Base-by-base conservation (phyloP, 1,284 basidiomycete species). In the Apiotrichum gracile region DNA sequence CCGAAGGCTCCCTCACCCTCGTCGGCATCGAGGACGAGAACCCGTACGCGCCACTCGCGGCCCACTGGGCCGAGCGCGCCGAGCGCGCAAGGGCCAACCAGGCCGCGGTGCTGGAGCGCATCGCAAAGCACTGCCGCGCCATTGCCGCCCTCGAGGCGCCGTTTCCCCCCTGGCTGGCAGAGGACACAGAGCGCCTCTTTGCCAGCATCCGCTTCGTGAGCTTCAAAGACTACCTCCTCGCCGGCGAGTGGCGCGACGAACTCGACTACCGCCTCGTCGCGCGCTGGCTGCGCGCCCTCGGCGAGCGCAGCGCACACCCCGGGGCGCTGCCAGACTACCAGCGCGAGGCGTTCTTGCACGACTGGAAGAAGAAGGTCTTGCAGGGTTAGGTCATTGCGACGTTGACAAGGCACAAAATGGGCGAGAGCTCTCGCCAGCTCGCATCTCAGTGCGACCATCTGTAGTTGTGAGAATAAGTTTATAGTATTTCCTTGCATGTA, bases 11-110 rank as follows among this genome's bases (percentile, higher is more conserved):
- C 33, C 33, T 34, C 33, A 34, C 33, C 7, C 5, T 54, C 17
- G 52, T 54, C 17, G 52, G 52, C 4, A 19, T 54, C 4, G 52
- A 54, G 24, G 31, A 46, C n/a, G 29, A 27, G 22, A 43, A 49
- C 19, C 47, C 52, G 4, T 50, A 35, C 34, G 47, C 27, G 6
- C 22, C 24, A 0, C 31, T 35, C 7, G 2, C 2, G n/a, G 37
- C 22, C n/a, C 47, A 46, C 43, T 49, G 47, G 42, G 5, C 13
- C 7, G 2, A 2, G 2, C 41, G 34, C 24, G 27, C 40, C 2
- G 6, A 4, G 10, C 41, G 42, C 21, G 17, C 21, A 14, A n/a
- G 9, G 5, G 17, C 19, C n/a, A 17, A 24, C 22, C 7, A 17
- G n/a, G 3, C 27, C 9, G 33, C 13, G 33, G 16, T 38, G 34